Evolutionary conservation across 805 yeast genomes (phyloP).

Genomic region (Pichia scutulata): DNA sequence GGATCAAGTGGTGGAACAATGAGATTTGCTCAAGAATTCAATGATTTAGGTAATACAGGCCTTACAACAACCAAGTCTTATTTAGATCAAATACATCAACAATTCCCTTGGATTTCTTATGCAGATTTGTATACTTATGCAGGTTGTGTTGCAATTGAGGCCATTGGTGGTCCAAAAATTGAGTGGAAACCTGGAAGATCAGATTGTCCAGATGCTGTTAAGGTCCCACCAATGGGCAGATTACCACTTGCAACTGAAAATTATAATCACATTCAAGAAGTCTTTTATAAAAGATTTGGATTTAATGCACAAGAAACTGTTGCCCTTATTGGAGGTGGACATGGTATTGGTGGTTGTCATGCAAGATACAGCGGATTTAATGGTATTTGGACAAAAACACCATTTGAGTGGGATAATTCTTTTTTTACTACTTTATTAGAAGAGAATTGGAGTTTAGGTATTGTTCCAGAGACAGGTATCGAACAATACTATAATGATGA

Average conservation of each 20-base stretch:
- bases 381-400: conserved; percentile 40
- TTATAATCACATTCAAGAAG: conserved; percentile 53
- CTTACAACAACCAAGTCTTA: conserved; percentile 49
- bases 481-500: conserved; percentile 33
- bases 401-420: conserved; percentile 35
- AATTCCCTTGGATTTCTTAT: conserved; percentile 63
- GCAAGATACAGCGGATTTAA: conserved; percentile 42
- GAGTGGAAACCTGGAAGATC: conserved; percentile 80
- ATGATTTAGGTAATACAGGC: conserved; percentile 58
- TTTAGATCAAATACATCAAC: conserved; percentile 45
- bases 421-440: conserved; percentile 40
- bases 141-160: conserved; percentile 74
- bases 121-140: conserved; percentile 78
- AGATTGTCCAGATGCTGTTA: conserved; percentile 41
- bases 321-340: conserved; percentile 70
- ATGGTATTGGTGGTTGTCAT: conserved; percentile 72
- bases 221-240: conserved; percentile 59
- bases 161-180: conserved; percentile 68
- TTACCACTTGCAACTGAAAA: conserved; percentile 68
- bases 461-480: conserved; percentile 36
- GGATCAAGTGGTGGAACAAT: conserved; percentile 72
- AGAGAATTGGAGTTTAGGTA: conserved; percentile 34
- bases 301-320: conserved; percentile 67
- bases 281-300: conserved; percentile 54
- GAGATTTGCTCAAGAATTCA: conserved; percentile 45